Evolutionary conservation across 345 rosid species (phyloP).

Genomic region (Reutealis trisperma): DNA sequence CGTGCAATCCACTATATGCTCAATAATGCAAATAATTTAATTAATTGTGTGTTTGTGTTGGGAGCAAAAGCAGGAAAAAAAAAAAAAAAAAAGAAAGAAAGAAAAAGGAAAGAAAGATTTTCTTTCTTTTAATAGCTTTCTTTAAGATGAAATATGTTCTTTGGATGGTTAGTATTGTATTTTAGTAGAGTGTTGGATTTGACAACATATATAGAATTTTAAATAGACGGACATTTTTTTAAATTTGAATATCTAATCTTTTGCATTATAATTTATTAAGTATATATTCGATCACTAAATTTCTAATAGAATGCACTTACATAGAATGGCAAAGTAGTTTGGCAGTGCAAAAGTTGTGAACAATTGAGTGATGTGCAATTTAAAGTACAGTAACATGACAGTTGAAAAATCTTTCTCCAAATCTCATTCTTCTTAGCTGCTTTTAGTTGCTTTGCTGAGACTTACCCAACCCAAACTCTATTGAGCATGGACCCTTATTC

Average conservation of each 20-base stretch:
- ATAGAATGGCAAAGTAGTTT: no score
- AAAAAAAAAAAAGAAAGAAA: no score
- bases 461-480: neutral
- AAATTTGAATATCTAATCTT: no score
- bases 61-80: neutral
- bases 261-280: no score
- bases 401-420: neutral
- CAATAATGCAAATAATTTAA: constrained; percentile 9
- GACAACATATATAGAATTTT: no score
- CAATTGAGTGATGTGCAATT: neutral
- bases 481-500: constrained; percentile 23
- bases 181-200: no score
- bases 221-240: no score
- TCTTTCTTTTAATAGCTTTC: neutral
- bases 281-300: no score
- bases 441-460: neutral
- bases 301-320: no score
- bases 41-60: neutral
- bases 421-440: neutral
- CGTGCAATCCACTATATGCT: constrained; percentile 18
- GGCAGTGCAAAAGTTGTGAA: neutral
- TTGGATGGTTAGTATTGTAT: no score
- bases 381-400: neutral
- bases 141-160: neutral
- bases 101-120: no score